These are phyloP conservation scores for Rachicladosporium sp. DNA, from an alignment of 2,329 filamentous ascomycete species.

Conservation along the genomic window DNA sequence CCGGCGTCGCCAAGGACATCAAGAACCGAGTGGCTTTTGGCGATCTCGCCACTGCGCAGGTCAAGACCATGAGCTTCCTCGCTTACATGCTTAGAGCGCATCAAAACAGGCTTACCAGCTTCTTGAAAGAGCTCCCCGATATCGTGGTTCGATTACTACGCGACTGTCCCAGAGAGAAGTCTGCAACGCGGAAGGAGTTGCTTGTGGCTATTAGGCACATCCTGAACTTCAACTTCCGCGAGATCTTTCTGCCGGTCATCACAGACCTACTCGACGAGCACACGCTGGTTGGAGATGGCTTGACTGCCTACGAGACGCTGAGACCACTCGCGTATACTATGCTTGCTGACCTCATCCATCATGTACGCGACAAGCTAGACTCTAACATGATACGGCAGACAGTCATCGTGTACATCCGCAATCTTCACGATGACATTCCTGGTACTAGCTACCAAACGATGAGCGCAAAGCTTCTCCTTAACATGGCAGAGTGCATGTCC, in stretches of 20 bases:
- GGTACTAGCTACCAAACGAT: conserved; percentile 99
- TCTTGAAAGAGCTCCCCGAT: conserved; percentile 70
- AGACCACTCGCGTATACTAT: conserved; percentile 93
- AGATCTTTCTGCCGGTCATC: conserved; percentile 88
- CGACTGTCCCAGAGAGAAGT: conserved; percentile 91
- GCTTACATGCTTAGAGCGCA: conserved; percentile 87
- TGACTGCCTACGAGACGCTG: conserved; percentile 96
- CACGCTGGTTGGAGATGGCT: conserved; percentile 84
- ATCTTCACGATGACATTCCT: conserved; percentile 75
- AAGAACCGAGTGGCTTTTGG: conserved; percentile 90
- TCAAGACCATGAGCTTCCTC: conserved; percentile 98
- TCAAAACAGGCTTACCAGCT: conserved; percentile 74
- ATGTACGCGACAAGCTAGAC: conserved; percentile 78
- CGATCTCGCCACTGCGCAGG: conserved; percentile 94
- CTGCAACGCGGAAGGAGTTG: conserved; percentile 83
- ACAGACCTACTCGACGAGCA: conserved; percentile 89
- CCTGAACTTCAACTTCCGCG: conserved; percentile 96
- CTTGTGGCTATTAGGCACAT: conserved; percentile 95
- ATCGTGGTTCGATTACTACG: conserved; percentile 85
- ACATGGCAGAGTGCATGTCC: conserved; percentile 96
- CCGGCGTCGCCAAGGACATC: conserved; percentile 84
- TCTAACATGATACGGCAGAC: conserved; percentile 90
- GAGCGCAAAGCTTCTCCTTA: conserved; percentile 92
- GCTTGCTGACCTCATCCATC: conserved; percentile 95
- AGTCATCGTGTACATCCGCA: conserved; percentile 93